Percentiles rank a stretch among this genome's conserved stretches.
These are phyloP conservation scores for Leishmania guyanensis DNA, from an alignment of 208 protist species.

Conservation along the genomic window DNA sequence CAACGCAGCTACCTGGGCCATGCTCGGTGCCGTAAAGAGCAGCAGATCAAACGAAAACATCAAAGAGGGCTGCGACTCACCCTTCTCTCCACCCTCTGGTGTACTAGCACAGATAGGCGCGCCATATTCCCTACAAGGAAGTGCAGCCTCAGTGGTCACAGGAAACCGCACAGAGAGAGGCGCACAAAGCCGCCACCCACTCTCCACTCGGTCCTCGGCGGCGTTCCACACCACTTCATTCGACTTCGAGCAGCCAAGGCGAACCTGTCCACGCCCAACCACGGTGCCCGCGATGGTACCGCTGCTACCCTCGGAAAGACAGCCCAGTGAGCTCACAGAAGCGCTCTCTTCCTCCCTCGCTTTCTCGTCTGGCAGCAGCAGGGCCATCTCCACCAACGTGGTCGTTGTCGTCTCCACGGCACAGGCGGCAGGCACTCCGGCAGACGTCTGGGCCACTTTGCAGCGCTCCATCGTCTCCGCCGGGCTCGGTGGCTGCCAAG, in stretches of 20 bases:
- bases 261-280: conserved; percentile 6
- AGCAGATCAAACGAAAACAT: conserved; percentile 11
- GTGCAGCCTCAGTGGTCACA: conserved; percentile 1
- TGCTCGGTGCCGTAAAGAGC: conserved; percentile 23
- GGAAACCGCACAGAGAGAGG: conserved; percentile 16
- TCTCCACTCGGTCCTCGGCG: conserved; percentile 13
- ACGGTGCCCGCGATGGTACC: conserved; percentile 3
- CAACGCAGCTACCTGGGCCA: conserved; percentile 22
- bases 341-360: neutral
- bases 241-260: neutral
- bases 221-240: conserved; percentile 13
- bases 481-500: conserved; percentile 12
- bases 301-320: neutral
- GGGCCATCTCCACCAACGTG: conserved; percentile 8
- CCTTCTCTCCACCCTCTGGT: neutral
- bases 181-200: conserved; percentile 22
- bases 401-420: neutral
- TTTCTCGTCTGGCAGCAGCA: conserved; percentile 4
- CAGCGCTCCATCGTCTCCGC: neutral
- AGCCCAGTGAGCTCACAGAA: neutral
- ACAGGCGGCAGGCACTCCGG: neutral
- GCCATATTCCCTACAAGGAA: neutral
- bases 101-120: neutral
- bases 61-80: neutral
- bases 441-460: neutral